Base-by-base conservation (phyloP, 768 basidiomycete genomes). In the Russula olivacea region DNA sequence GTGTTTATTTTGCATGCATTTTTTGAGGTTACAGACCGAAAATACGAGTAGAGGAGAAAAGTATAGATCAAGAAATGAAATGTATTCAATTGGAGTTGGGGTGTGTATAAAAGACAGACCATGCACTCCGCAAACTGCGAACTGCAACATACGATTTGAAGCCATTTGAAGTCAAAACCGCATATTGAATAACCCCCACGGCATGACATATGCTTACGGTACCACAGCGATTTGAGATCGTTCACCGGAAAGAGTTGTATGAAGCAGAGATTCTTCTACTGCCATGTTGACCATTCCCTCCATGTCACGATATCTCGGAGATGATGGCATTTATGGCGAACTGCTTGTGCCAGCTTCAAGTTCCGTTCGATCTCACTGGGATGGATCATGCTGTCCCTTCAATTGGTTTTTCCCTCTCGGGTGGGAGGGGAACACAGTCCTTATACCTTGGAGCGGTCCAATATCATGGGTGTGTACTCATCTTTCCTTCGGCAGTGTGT, bases 191-290 rank as follows among this genome's bases (percentile, higher is more conserved):
- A 9, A 32, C 32, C 8, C 8, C 32, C 34, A 34, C 34, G 34
- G 34, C 34, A 34, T 11, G 34, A 11, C 11, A 10, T 34, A 34
- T 34, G 10, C 34, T 34, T 11, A 98, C 72, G 89, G 91, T 0
- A 89, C 91, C 2, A 93, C 93, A 0, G 81, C 97, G 7, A 80
- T 94, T 34, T 19, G 95, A 98, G 73, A 85, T 97, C 34, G 89
- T 95, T 2, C 80, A 94, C 61, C 79, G 95, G 58, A 91, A 91
- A 68, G 91, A 96, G 71, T 96, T 95, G 73, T 79, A 91, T 88
- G 66, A 72, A 11, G 3, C 34, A 34, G 11, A 34, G 9, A 34
- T 34, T 34, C 7, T 11, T 36, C 5, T 28, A 11, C 6, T 9
- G 17, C 34, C 25, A n/a, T 5, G 7, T 54, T 59, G 23, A 64